Evolutionary conservation across 306 rosid genomes (phyloP), one percentile per base, ranked within the genome.

Genomic region (Cicer bijugum): DNA sequence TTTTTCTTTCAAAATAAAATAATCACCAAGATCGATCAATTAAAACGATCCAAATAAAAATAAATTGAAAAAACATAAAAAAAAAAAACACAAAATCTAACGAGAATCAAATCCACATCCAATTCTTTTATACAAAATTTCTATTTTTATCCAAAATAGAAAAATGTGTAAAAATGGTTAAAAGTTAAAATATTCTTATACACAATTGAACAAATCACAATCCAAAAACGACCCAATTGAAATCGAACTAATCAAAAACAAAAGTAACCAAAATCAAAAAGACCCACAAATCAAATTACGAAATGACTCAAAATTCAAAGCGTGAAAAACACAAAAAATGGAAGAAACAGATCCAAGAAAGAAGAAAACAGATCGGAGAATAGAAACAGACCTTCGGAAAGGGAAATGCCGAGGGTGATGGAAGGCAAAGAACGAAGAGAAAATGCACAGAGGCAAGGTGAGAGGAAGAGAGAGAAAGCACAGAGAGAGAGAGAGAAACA

Each of bases 361-460:
- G 12, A 75, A 9, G 0, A 20, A 46, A 67, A 68, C 77, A 58
- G 79, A 80, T 68, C 72, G 60, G 67, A 16, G 40, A 74, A 12
- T 0, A 35, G 48, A 78, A 74, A 46, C 55, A 7, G 47, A 88
- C 93, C 96, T 88, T 87, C 68, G 57, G 48, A 14, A 71, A 84
- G 42, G 58, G 52, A 74, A 83, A 69, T 78, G 90, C 46, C 79
- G 75, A 78, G 53, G 82, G 80, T 77, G 77, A 76, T 76, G 82
- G 87, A 81, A 76, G 80, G 79, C 71, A 71, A 5, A 60, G 82
- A 64, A 72, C 35, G 79, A 76, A 76, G 69, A 77, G 78, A 57
- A 19, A 58, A 37, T 72, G 78, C 63, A 64, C 8, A 72, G 71
- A 61, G 61, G 61, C 47, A 20, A 64, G 76, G 61, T 44, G 81